phyloP scores from a whole-genome alignment of 2,329 filamentous ascomycete species.

The Fusarium oligoseptatum region DNA sequence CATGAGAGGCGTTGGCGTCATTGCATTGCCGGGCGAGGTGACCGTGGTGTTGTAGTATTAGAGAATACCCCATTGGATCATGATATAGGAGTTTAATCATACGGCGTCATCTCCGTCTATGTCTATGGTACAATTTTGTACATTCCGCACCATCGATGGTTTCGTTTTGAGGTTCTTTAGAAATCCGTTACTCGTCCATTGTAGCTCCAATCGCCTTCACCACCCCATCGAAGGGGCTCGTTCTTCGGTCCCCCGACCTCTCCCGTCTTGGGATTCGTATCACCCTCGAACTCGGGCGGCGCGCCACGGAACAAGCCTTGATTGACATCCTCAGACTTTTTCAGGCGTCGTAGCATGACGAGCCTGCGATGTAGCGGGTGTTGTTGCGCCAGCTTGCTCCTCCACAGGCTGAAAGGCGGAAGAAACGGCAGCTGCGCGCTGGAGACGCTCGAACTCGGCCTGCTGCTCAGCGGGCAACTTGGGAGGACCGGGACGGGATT shows the following conservation, averaged over 20 bases:
- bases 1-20: conserved; percentile 43
- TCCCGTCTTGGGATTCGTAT: conserved; percentile 91
- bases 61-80: conserved; percentile 46
- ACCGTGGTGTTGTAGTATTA: conserved; percentile 43
- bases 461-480: conserved; percentile 90
- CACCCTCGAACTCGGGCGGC: conserved; percentile 91
- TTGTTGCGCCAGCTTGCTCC: conserved; percentile 27
- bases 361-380: conserved; percentile 42
- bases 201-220: conserved; percentile 85
- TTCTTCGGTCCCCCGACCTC: conserved; percentile 98
- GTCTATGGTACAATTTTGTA: conserved; percentile 39
- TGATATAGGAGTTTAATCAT: conserved; percentile 37
- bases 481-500: conserved; percentile 77
- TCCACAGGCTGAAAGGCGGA: conserved; percentile 56
- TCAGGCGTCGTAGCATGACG: conserved; percentile 38
- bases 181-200: conserved; percentile 97
- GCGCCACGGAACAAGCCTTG: conserved; percentile 79
- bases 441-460: conserved; percentile 89
- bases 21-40: conserved; percentile 37
- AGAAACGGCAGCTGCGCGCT: conserved; percentile 69
- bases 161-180: conserved; percentile 44
- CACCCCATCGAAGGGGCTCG: conserved; percentile 91
- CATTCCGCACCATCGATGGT: background rate
- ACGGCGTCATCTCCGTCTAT: conserved; percentile 23
- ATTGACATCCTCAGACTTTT: conserved; percentile 59